Percentiles rank a stretch among this genome's conserved stretches.
phyloP scores from a whole-genome alignment of 2,329 filamentous ascomycete genomes.

The Xylaria sp. region DNA sequence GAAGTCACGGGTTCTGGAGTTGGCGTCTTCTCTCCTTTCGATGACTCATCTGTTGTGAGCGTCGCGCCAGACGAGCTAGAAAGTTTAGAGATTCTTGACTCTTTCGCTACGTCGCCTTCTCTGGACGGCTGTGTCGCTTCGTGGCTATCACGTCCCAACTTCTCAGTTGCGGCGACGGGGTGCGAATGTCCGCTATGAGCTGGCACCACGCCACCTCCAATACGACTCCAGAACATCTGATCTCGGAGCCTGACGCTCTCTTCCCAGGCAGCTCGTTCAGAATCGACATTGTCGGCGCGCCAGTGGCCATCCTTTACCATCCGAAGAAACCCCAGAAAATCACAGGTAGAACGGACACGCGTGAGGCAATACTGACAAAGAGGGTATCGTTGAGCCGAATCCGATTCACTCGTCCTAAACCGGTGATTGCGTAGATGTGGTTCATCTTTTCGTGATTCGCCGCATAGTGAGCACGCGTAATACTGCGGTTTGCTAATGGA shows the following conservation, averaged over 20 bases:
- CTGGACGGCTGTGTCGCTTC: slow-evolving; percentile 42
- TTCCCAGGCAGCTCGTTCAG: slow-evolving; percentile 91
- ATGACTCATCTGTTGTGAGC: slow-evolving; percentile 20
- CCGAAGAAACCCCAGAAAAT: slow-evolving; percentile 90
- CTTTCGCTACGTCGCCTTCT: slow-evolving; percentile 31
- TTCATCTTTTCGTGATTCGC: slow-evolving; percentile 79
- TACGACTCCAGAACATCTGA: slow-evolving; percentile 95
- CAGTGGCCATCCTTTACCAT: slow-evolving; percentile 94
- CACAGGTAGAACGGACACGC: slow-evolving; percentile 87
- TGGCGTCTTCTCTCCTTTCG: slow-evolving; percentile 22
- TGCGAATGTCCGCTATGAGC: slow-evolving; percentile 52
- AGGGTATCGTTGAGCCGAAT: slow-evolving; percentile 87
- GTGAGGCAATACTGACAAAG: slow-evolving; percentile 89
- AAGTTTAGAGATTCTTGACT: slow-evolving; percentile 25
- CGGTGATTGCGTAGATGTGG: slow-evolving; percentile 82
- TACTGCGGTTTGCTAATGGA: slow-evolving; percentile 63
- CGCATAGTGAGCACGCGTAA: slow-evolving; percentile 86
- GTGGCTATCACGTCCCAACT: slow-evolving; percentile 52
- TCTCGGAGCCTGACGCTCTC: slow-evolving; percentile 90
- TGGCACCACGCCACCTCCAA: slow-evolving; percentile 91
- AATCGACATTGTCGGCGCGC: slow-evolving; percentile 83
- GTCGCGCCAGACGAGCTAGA: slow-evolving; percentile 32
- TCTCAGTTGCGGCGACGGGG: slow-evolving; percentile 45
- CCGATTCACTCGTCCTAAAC: slow-evolving; percentile 88
- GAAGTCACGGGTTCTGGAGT: slow-evolving; percentile 12